Evolutionary conservation across 108 stramenopile species (phyloP).

Genomic region (Mayamaea pseudoterrestris): DNA sequence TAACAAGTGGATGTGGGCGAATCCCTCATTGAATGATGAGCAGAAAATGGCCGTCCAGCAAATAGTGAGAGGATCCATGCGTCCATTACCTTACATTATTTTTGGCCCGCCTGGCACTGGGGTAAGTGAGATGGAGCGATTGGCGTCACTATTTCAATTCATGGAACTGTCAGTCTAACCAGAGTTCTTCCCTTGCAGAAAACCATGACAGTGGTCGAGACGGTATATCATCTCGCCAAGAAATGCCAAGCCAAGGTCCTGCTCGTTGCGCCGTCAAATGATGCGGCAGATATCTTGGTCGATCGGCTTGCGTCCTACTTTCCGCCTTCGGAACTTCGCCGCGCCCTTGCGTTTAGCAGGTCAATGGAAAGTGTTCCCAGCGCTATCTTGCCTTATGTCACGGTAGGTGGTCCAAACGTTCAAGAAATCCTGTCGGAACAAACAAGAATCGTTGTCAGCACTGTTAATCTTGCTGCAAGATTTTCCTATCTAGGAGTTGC

Average conservation of each 20-base stretch:
- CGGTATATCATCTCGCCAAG: slow-evolving; percentile 32
- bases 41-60: slow-evolving; percentile 32
- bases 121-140: no score
- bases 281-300: slow-evolving; percentile 48
- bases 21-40: slow-evolving; percentile 31
- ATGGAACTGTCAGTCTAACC: no score
- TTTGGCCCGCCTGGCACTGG: slow-evolving; percentile 57
- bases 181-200: no score
- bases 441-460: slow-evolving; percentile 33
- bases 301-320: slow-evolving; percentile 24
- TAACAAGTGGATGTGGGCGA: slow-evolving; percentile 21
- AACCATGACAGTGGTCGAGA: slow-evolving; percentile 48
- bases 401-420: background rate
- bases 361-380: slow-evolving; percentile 20
- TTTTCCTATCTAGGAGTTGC: slow-evolving; percentile 24
- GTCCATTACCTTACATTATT: slow-evolving; percentile 44
- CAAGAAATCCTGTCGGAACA: background rate
- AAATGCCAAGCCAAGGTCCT: slow-evolving; percentile 27
- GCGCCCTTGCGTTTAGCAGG: slow-evolving; percentile 39
- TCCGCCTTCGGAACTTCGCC: slow-evolving; percentile 26
- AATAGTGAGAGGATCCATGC: slow-evolving; percentile 13
- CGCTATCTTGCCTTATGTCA: slow-evolving; percentile 13
- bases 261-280: slow-evolving; percentile 43
- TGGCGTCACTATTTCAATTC: no score
- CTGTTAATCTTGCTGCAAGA: slow-evolving; percentile 28